Base-by-base conservation (phyloP, 495 filamentous ascomycete species). In the Penicillium steckii region DNA sequence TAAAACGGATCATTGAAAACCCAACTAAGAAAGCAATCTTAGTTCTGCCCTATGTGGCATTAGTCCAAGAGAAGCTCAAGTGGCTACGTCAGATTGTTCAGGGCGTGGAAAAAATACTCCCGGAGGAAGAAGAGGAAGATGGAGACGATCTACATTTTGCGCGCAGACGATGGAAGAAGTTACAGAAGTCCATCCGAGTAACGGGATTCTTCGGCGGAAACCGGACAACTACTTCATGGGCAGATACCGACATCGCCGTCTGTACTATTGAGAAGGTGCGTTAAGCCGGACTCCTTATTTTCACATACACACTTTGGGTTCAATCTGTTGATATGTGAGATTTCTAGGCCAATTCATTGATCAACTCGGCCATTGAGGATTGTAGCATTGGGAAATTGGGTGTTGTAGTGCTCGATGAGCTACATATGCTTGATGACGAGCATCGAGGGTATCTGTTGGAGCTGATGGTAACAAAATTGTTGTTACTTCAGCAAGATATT, bases 251-350 rank as follows among this genome's bases (percentile, higher is more conserved):
- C 64, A 82, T 94, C 51, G 89, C 82, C 2, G 79, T 92, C 38
- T 93, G 88, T 67, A 92, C 89, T 7, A 88, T 91, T 48, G 89
- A 94, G 64, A 94, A 91, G 84, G 88, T 87, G 17, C 60, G 69
- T 63, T 23, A 40, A 29, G 15, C 40, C 40, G 18, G 43, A 22
- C 24, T 3, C 12, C 5, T n/a, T n/a, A n/a, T n/a, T n/a, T n/a
- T n/a, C n/a, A n/a, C n/a, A n/a, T n/a, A n/a, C n/a, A n/a, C n/a
- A n/a, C n/a, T 4, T n/a, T 18, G 10, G 4, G 41, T 42, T 22
- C 1, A 7, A 40, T 17, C n/a, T 27, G 19, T 49, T 29, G 15
- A 32, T 23, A 55, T 30, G 10, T 35, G 3, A 41, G 38, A 42
- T 5, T 21, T 23, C 17, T 59, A 90, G 87, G 89, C 89, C 47